Percentiles rank a stretch among this genome's conserved stretches.
These are phyloP conservation scores for Paecilomyces sp. DNA, from an alignment of 2,329 filamentous ascomycete species.

Conservation along the genomic window DNA sequence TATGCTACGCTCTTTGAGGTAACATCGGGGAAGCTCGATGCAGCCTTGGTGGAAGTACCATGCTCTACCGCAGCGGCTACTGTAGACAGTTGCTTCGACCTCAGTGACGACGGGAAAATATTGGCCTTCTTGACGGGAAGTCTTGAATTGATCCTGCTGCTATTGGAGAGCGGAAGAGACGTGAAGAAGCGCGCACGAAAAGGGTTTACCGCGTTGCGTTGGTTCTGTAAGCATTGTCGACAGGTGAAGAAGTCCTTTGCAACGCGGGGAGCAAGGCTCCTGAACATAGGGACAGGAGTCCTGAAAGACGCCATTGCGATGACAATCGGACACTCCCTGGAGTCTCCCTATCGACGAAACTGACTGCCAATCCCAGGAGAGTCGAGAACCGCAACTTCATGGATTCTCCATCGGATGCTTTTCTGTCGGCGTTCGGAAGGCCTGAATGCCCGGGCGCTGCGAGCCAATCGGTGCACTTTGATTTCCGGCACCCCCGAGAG, in stretches of 20 bases:
- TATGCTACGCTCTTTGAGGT: slow-evolving; percentile 75
- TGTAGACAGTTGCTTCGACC: slow-evolving; percentile 2
- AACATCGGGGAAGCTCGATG: slow-evolving; percentile 49
- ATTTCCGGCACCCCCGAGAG: neutral
- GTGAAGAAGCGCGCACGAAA: slow-evolving; percentile 18
- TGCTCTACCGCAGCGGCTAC: slow-evolving; percentile 14
- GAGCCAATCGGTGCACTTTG: neutral
- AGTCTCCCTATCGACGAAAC: neutral
- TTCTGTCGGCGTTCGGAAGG: neutral
- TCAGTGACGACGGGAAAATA: neutral
- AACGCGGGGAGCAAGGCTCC: slow-evolving; percentile 27
- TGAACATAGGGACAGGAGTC: slow-evolving; percentile 22
- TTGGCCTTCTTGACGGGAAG: slow-evolving; percentile 14
- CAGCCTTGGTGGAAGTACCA: slow-evolving; percentile 17
- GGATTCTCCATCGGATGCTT: neutral
- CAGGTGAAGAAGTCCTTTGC: slow-evolving; percentile 34
- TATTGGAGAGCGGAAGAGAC: slow-evolving; percentile 17
- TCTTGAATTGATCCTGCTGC: slow-evolving; percentile 21
- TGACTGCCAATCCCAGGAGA: neutral
- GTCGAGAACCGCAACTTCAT: neutral
- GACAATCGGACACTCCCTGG: neutral
- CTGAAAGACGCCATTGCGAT: slow-evolving; percentile 27
- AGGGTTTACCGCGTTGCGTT: slow-evolving; percentile 20
- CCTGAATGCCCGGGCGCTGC: neutral
- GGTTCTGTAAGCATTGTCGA: slow-evolving; percentile 32